Base-by-base conservation (phyloP, 2,329 filamentous ascomycete genomes). In the Neurospora sp. region DNA sequence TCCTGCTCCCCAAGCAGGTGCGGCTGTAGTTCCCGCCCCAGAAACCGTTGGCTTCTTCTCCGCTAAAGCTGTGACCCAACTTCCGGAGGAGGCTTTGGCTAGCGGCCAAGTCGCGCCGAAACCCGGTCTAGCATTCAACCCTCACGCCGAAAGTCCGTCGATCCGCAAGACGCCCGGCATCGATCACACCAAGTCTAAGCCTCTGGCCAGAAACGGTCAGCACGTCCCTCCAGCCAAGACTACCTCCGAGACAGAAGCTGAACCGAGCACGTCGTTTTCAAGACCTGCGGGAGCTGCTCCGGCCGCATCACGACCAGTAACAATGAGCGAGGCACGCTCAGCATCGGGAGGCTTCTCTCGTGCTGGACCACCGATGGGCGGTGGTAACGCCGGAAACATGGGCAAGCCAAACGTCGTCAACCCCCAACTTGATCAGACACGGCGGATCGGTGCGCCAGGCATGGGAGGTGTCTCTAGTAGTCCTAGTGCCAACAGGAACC, bases 121-220 rank as follows among this genome's bases (percentile, higher is more conserved):
- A 43, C 80, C 81, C 8, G 82, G 82, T 6, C 84, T 87, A 13
- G 82, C 84, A 33, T 95, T 94, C 78, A 91, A 94, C 75, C 91
- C 91, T 2, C 89, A 89, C 70, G 85, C 89, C 6, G 91, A 94
- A 76, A 93, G 90, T 72, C 93, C 94, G 0, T 96, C 93, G 0
- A 93, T 97, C 77, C 88, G 93, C 72, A 94, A 95, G 78, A 97
- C 95, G 0, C 91, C 91, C 0, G 94, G 94, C 2, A 86, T 97
- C 46, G 93, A 97, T 76, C 93, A 96, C 77, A 89, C 82, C 28
- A 90, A 88, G 68, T 94, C 91, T 4, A 90, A 90, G 68, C 93
- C 93, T 0, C 81, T 97, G 1, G 86, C 85, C 4, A 86, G 85
- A 72, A 84, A 83, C 66, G 81, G 84, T 0, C 82, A 86, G 72